phyloP scores from a whole-genome alignment of 2,329 filamentous ascomycete genomes.

The Penicillium nordicum region DNA sequence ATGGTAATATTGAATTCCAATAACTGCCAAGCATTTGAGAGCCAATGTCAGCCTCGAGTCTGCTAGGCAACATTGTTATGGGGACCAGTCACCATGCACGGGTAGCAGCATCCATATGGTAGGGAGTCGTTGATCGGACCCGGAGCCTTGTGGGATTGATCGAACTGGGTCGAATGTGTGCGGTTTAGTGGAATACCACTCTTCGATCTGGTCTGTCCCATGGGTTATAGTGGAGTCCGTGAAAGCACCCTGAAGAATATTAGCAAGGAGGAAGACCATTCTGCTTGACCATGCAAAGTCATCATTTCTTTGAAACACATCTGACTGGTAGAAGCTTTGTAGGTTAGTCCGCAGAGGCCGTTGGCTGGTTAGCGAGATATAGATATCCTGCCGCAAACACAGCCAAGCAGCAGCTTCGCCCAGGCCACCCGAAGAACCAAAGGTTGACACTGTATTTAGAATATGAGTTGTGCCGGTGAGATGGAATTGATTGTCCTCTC shows the following conservation, averaged over 20 bases:
- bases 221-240: no score
- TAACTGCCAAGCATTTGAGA: slow-evolving; percentile 19
- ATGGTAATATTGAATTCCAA: slow-evolving; percentile 37
- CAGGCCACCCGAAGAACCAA: slow-evolving; percentile 39
- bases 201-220: slow-evolving; percentile 10
- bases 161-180: slow-evolving; percentile 29
- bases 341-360: slow-evolving; percentile 35
- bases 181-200: slow-evolving; percentile 23
- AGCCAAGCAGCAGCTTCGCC: slow-evolving; percentile 42
- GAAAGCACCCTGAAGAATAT: slow-evolving; percentile 19
- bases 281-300: slow-evolving; percentile 38
- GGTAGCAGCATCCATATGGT: slow-evolving; percentile 32
- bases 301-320: slow-evolving; percentile 31
- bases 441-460: slow-evolving; percentile 36
- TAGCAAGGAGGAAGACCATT: slow-evolving; percentile 38
- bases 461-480: slow-evolving; percentile 37
- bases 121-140: slow-evolving; percentile 25
- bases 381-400: slow-evolving; percentile 40
- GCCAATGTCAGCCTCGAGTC: neutral
- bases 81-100: slow-evolving; percentile 24
- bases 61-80: neutral
- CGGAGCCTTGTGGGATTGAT: slow-evolving; percentile 17
- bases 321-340: slow-evolving; percentile 33
- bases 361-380: slow-evolving; percentile 35
- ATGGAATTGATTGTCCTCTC: slow-evolving; percentile 35